Conservation (phyloP, 2,329 filamentous ascomycete species). For the Cladophialophora psammophila region DNA sequence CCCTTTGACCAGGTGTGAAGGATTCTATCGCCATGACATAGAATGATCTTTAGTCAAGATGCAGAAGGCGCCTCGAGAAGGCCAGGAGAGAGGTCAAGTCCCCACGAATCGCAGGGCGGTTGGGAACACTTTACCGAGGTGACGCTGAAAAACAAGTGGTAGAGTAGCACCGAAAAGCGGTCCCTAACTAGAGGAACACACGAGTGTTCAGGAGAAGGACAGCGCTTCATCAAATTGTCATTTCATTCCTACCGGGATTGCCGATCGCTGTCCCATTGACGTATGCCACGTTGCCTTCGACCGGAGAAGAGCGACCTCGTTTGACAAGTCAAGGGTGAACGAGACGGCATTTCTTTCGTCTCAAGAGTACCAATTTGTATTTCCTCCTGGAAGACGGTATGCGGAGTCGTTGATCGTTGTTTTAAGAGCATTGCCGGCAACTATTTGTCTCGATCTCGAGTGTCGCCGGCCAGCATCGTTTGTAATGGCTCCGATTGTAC, state of each 20-base stretch:
- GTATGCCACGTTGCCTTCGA: background rate
- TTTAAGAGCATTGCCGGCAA: background rate
- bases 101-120: too few relatives aligned
- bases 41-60: too few relatives aligned
- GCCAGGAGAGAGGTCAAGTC: too few relatives aligned
- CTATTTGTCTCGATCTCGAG: background rate
- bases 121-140: too few relatives aligned
- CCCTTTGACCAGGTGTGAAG: too few relatives aligned
- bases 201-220: background rate
- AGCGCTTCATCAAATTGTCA: constrained; percentile 5
- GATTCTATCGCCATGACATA: too few relatives aligned
- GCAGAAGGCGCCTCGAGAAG: too few relatives aligned
- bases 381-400: background rate
- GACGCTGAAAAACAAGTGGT: too few relatives aligned
- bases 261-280: constrained; percentile 12
- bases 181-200: too few relatives aligned
- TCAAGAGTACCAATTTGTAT: background rate
- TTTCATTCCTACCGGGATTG: constrained; percentile 9
- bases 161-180: too few relatives aligned
- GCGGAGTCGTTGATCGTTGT: background rate
- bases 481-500: background rate
- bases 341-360: background rate
- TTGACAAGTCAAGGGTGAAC: background rate
- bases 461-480: background rate
- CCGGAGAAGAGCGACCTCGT: constrained; percentile 17